phyloP scores from a whole-genome alignment of 2,329 filamentous ascomycete species.

The Ophiognomonia clavigignenti-juglandacearum region DNA sequence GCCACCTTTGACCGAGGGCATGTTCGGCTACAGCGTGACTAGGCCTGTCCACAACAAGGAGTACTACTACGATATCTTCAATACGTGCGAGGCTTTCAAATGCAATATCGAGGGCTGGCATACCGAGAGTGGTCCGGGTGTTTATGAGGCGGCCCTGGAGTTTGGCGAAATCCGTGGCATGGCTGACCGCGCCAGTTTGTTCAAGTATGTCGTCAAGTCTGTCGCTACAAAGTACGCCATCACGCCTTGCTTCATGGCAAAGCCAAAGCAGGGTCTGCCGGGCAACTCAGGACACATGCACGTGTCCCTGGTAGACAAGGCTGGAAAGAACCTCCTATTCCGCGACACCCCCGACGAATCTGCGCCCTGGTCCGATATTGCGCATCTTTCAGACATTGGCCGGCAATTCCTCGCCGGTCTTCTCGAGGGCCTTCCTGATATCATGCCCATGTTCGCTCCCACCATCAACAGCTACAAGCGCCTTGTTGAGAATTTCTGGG shows the following conservation, averaged over 20 bases:
- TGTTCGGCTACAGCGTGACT: slow-evolving; percentile 93
- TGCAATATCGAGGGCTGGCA: slow-evolving; percentile 93
- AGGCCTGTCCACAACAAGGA: slow-evolving; percentile 85
- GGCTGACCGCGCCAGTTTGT: slow-evolving; percentile 86
- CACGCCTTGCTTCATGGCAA: slow-evolving; percentile 98
- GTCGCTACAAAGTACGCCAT: slow-evolving; percentile 84
- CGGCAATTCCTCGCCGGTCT: slow-evolving; percentile 91
- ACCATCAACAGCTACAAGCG: slow-evolving; percentile 98
- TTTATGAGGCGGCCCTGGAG: slow-evolving; percentile 92
- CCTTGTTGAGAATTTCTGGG: slow-evolving; percentile 98
- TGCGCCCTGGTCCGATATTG: slow-evolving; percentile 69
- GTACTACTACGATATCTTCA: slow-evolving; percentile 85
- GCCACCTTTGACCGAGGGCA: slow-evolving; percentile 80
- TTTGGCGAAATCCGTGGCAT: slow-evolving; percentile 84
- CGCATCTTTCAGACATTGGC: slow-evolving; percentile 78
- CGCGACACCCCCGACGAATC: slow-evolving; percentile 67
- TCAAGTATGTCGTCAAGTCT: slow-evolving; percentile 93
- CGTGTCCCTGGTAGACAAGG: slow-evolving; percentile 74
- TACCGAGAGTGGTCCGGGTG: slow-evolving; percentile 87
- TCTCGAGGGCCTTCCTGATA: slow-evolving; percentile 80
- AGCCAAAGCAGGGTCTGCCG: slow-evolving; percentile 83
- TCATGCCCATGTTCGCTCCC: slow-evolving; percentile 93
- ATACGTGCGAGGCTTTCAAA: slow-evolving; percentile 70
- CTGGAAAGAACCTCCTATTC: slow-evolving; percentile 80
- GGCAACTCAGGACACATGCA: slow-evolving; percentile 97